Evolutionary conservation across 495 filamentous ascomycete species (phyloP).

Genomic region (Aspergillus heteromorphus): DNA sequence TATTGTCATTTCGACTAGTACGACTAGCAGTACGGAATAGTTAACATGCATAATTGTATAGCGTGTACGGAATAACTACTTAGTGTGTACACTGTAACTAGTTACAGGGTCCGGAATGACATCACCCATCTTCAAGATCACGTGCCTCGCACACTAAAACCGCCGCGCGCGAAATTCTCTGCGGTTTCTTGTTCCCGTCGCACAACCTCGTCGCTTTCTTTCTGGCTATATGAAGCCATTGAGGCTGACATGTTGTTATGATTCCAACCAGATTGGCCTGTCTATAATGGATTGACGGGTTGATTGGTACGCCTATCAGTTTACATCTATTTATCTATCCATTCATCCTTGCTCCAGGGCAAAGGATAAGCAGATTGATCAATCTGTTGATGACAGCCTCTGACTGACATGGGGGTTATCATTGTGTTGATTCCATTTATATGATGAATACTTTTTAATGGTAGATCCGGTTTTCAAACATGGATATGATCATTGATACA

Average conservation of each 20-base stretch:
- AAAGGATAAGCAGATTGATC: neutral
- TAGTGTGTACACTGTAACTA: no score
- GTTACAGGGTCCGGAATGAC: neutral
- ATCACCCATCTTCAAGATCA: neutral
- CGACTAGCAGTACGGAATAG: no score
- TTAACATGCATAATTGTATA: no score
- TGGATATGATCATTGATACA: constrained; percentile 42
- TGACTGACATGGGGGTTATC: no score
- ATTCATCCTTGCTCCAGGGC: neutral
- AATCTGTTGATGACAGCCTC: neutral
- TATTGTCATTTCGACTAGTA: neutral
- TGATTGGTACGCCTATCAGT: neutral
- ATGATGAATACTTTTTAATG: constrained; percentile 40
- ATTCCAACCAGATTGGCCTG: neutral
- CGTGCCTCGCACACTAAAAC: neutral
- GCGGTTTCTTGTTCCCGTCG: neutral
- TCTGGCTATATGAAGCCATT: neutral
- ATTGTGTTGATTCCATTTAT: constrained; percentile 11
- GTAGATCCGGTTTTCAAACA: constrained; percentile 30
- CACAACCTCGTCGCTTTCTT: neutral
- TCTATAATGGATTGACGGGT: neutral
- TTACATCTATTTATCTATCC: no score
- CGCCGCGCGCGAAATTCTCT: neutral
- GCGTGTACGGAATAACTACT: no score
- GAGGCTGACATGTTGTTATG: neutral